Evolutionary conservation across 106 monocot species (phyloP), one percentile per base, ranked within the genome.

Genomic region (Iris macrosiphon): DNA sequence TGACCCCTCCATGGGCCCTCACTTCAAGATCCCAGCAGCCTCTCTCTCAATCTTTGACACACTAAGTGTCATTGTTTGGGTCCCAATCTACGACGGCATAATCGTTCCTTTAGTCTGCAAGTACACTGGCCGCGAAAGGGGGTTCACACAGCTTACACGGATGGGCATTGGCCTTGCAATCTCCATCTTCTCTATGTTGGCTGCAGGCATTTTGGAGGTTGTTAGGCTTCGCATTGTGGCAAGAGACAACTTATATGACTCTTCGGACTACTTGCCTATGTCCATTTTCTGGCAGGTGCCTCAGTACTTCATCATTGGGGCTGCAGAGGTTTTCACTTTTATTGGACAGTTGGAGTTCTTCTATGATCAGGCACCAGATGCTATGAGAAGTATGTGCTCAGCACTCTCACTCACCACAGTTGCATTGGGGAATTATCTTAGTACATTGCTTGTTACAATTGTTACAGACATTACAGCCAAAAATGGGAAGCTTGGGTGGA

Each of bases 291-390:
- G 76, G 76, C 71, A 77, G 48, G 40, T 71, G 11, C 76, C 76
- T 41, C 76, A 66, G 65, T 77, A 77, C 27, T 71, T 77, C 71
- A 53, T 77, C 14, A 34, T 77, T 1, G 77, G 65, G 3, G 46
- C 61, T 0, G 77, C 77, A 1, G 71, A 77, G 32, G 55, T 77
- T 16, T 71, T 71, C 35, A 78, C 72, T 0, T 62, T 72, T 40
- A 59, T 78, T 20, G 78, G 78, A 2, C 62, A 72, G 27, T 14
- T 72, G 38, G 72, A 72, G 57, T 78, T 78, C 67, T 78, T 72
- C 55, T 78, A 78, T 34, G 78, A 78, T n/a, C 78, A 78, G 53
- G 78, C 72, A 7, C 78, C 78, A 3, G 78, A 78, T 46, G 78
- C 78, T 5, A 78, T 78, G 78, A 66, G 78, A 29, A 78, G 78